Evolutionary conservation across 2,329 filamentous ascomycete genomes (phyloP), one percentile per base, ranked within the genome.

Genomic region (Pestalotiopsis sp.): DNA sequence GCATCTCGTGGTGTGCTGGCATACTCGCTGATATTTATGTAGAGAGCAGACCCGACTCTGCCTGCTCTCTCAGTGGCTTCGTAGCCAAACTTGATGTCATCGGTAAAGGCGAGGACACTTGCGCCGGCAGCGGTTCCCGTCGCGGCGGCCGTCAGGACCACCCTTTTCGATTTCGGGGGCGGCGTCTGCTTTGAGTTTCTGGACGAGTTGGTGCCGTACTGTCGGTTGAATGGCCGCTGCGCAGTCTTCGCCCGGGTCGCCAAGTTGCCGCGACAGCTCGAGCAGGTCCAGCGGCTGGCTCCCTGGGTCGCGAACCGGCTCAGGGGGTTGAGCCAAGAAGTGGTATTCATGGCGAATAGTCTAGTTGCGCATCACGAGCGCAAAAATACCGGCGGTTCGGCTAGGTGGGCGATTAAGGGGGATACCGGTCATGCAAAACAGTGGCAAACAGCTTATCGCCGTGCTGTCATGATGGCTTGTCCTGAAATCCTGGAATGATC

Each of bases 21-120:
- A 69, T 84, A 97, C 94, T 97, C 95, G 76, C 95, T 94, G 71
- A 98, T 96, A 81, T 92, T 94, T 67, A 97, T 83, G 14, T 88
- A 88, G 73, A 98, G 80, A 35, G 92, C 89, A 30, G 87, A 84
- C 11, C 90, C 89, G 24, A 98, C 95, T 70, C 95, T 88, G 9
- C 92, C 92, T 40, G 92, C 92, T 71, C 95, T 87, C 81, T 94
- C 90, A 2, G 88, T 88, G 11, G 93, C 92, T 65, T 91, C 88
- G 76, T 93, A 95, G 40, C 87, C 86, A 81, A 93, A 90, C 78
- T 91, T 92, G 71, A 94, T 89, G 72, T 97, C 90, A 77, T 91
- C 88, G 35, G 84, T 83, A 69, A 90, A 89, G 24, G 86, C 85
- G 35, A 88, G 74, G 3, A 81, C 79, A 6, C 82, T 81, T n/a